A percentile compares a stretch with the other conserved stretches of the same genome.
Evolutionary conservation across 306 rosid species (phyloP).

Genomic region (Fragaria nilgerrensis): DNA sequence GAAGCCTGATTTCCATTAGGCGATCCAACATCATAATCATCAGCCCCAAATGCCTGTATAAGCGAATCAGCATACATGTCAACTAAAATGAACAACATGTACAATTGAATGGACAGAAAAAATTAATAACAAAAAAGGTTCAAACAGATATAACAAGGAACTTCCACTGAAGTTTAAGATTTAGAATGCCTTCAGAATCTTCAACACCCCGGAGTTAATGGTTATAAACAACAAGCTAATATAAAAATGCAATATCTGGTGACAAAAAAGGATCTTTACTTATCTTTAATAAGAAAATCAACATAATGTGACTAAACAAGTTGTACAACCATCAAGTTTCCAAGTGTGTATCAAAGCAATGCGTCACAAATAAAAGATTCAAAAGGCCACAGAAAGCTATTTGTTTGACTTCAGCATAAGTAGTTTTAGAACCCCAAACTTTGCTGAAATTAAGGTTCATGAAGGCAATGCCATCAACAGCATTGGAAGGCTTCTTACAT

Average conservation of each 20-base stretch:
- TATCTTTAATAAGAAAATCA: neutral
- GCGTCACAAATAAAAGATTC: neutral
- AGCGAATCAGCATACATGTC: slow-evolving; percentile 7
- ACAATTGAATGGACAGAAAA: neutral
- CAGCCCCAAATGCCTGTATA: slow-evolving; percentile 69
- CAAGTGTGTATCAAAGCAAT: neutral
- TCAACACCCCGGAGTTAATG: neutral
- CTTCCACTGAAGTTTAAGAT: neutral
- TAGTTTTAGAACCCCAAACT: neutral
- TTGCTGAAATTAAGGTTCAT: neutral
- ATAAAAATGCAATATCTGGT: neutral
- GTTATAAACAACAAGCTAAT: neutral
- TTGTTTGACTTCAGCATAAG: neutral
- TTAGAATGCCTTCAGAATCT: neutral
- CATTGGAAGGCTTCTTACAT: neutral
- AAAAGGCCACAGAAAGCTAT: neutral
- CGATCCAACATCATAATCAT: slow-evolving; percentile 81
- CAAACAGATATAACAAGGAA: neutral
- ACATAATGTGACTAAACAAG: neutral
- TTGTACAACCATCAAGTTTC: neutral
- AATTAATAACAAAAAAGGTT: neutral
- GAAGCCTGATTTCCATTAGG: slow-evolving; percentile 63
- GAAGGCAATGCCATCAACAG: neutral
- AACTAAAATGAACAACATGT: neutral
- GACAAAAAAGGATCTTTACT: neutral